These are phyloP conservation scores for Incumbomyces lentus DNA, from an alignment of 2,329 filamentous ascomycete genomes.

Conservation along the genomic window DNA sequence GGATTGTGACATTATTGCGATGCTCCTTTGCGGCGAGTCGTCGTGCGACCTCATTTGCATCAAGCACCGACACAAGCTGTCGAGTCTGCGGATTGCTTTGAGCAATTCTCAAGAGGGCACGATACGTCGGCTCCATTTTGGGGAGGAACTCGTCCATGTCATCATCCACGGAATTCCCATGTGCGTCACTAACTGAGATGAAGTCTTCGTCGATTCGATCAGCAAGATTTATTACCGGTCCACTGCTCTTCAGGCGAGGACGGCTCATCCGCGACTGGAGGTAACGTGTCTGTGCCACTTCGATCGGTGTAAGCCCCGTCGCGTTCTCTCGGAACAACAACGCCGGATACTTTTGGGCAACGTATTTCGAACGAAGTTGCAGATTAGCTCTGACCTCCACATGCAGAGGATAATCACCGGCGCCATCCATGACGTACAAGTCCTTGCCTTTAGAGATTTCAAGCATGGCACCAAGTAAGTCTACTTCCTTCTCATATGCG, in stretches of 20 bases:
- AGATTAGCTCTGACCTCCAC: constrained; percentile 23
- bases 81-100: constrained; percentile 10
- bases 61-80: constrained; percentile 45
- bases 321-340: constrained; percentile 64
- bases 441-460: constrained; percentile 47
- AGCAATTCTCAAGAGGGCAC: neutral
- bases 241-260: constrained; percentile 1
- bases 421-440: constrained; percentile 34
- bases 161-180: neutral
- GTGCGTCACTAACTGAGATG: constrained; percentile 6
- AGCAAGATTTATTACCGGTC: constrained; percentile 1
- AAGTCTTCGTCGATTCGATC: neutral
- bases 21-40: constrained; percentile 29
- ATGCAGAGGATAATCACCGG: constrained; percentile 36
- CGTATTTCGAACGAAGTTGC: constrained; percentile 46
- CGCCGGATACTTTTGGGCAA: constrained; percentile 48
- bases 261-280: constrained; percentile 20
- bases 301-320: constrained; percentile 61
- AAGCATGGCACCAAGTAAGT: constrained; percentile 42
- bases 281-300: constrained; percentile 50
- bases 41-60: constrained; percentile 53
- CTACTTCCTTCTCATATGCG: constrained; percentile 20
- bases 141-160: constrained; percentile 3
- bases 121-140: neutral
- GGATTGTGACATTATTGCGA: constrained; percentile 12